Evolutionary conservation across 441 rosid species (phyloP).

Genomic region (Heliophila coronopifolia): DNA sequence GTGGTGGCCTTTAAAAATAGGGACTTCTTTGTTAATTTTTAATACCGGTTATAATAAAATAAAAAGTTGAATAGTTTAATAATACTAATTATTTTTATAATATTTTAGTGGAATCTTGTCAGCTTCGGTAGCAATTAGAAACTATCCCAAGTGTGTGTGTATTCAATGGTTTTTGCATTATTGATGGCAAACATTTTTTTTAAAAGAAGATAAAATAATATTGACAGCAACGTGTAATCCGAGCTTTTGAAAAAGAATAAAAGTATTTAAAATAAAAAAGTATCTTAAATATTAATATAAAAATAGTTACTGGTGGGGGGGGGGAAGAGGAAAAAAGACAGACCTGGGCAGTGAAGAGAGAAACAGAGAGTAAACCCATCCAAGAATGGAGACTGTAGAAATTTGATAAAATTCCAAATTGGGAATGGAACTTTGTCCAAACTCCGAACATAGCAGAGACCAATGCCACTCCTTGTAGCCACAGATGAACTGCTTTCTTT

Average conservation of each 20-base stretch:
- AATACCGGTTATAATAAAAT: too few relatives aligned
- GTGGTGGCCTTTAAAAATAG: too few relatives aligned
- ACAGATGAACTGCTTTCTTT: slow-evolving; percentile 76
- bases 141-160: slow-evolving; percentile 20
- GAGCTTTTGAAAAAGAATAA: background rate
- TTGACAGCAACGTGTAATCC: slow-evolving; percentile 17
- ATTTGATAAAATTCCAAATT: slow-evolving; percentile 59
- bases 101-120: slow-evolving; percentile 22
- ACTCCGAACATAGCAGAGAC: slow-evolving; percentile 72
- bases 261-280: background rate
- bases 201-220: background rate
- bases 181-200: slow-evolving; percentile 4
- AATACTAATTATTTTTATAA: background rate
- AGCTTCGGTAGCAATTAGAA: slow-evolving; percentile 11
- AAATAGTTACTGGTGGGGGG: slow-evolving; percentile 12
- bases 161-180: slow-evolving; percentile 9
- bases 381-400: slow-evolving; percentile 90
- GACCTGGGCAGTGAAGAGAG: slow-evolving; percentile 82
- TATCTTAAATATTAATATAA: too few relatives aligned
- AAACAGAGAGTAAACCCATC: slow-evolving; percentile 84
- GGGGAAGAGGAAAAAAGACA: background rate
- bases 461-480: slow-evolving; percentile 80
- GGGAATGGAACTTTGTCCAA: slow-evolving; percentile 69
- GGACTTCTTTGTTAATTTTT: too few relatives aligned
- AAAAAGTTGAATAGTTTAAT: too few relatives aligned